Percentiles rank a stretch among this genome's conserved stretches.
phyloP scores from a whole-genome alignment of 345 rosid species.

The Bruguiera parviflora region DNA sequence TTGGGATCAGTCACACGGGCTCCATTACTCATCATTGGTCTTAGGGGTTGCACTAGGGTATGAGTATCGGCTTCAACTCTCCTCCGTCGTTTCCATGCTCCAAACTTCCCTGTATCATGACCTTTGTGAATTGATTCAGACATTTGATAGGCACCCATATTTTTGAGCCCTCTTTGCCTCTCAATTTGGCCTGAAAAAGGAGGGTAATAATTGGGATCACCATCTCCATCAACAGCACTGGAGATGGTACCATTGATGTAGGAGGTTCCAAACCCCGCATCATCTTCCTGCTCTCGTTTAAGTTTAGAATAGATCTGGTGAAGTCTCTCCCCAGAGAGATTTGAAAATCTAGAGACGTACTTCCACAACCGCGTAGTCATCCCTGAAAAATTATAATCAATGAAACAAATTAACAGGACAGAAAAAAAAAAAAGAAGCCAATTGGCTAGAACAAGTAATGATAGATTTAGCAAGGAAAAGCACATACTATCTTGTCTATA shows the following conservation, averaged over 20 bases:
- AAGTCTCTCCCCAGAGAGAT: slow-evolving; percentile 83
- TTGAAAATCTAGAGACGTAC: slow-evolving; percentile 89
- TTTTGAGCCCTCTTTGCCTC: slow-evolving; percentile 56
- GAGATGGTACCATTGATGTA: slow-evolving; percentile 51
- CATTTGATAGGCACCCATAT: slow-evolving; percentile 39
- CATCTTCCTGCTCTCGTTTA: slow-evolving; percentile 72
- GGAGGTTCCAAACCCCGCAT: slow-evolving; percentile 69
- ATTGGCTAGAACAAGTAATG: not conserved
- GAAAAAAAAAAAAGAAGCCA: not conserved
- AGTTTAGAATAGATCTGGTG: slow-evolving; percentile 90
- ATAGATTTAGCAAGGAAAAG: slow-evolving; percentile 1
- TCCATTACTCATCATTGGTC: slow-evolving; percentile 37
- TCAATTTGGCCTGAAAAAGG: slow-evolving; percentile 38
- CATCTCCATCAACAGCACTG: slow-evolving; percentile 36
- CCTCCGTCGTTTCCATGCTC: slow-evolving; percentile 87
- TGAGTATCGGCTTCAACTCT: slow-evolving; percentile 55
- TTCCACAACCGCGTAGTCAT: slow-evolving; percentile 89
- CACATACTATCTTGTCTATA: slow-evolving; percentile 87
- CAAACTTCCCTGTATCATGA: slow-evolving; percentile 65
- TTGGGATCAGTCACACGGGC: slow-evolving; percentile 52
- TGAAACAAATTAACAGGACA: not conserved
- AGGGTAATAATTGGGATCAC: slow-evolving; percentile 42
- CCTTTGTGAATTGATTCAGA: slow-evolving; percentile 53
- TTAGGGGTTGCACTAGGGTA: slow-evolving; percentile 42
- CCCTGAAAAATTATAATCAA: slow-evolving; percentile 45